Base-by-base conservation (phyloP, 208 protist genomes). In the Acanthamoeba culbertsoni region DNA sequence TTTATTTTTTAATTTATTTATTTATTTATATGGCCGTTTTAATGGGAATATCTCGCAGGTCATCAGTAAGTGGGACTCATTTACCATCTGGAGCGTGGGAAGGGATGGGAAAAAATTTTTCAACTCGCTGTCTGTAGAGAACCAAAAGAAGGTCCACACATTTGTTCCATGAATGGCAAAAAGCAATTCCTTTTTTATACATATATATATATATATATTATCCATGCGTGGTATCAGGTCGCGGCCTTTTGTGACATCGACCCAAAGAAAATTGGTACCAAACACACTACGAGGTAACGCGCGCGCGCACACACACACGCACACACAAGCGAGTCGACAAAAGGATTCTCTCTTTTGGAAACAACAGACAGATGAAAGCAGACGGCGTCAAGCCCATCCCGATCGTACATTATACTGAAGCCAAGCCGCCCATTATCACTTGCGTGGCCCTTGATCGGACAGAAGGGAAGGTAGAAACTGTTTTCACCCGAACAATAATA, bases 31-130 rank as follows among this genome's bases (percentile, higher is more conserved):
- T n/a, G n/a, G n/a, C n/a, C n/a, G n/a, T n/a, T n/a, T n/a, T 62
- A n/a, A 23, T 16, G 23, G 53, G 53, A 62, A n/a, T n/a, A n/a
- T n/a, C n/a, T n/a, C n/a, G 0, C 45, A 86, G 77, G 79, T 89
- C 12, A 23, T 89, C 33, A 65, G 53, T 31, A 89, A 89, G 79
- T 89, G 79, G 79, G 79, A 37, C 79, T 89, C 79, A 31, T 89
- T 89, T 31, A 89, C 48, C 7, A 89, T 89, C 23, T 89, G 79
- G 79, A 65, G 79, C 40, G 79, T 65, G 45, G 79, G 79, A 23
- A 8, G 79, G 26, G 79, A 89, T 51, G 79, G 79, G 31, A 89
- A 89, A 37, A 57, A 89, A 20, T 89, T 89, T 33, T 89, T 68
- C 79, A 89, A 89, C 33, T 89, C 79, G 79, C 79, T 89, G 8